Evolutionary conservation across 768 basidiomycete species (phyloP).

Genomic region (Tricholoma saponaceum): DNA sequence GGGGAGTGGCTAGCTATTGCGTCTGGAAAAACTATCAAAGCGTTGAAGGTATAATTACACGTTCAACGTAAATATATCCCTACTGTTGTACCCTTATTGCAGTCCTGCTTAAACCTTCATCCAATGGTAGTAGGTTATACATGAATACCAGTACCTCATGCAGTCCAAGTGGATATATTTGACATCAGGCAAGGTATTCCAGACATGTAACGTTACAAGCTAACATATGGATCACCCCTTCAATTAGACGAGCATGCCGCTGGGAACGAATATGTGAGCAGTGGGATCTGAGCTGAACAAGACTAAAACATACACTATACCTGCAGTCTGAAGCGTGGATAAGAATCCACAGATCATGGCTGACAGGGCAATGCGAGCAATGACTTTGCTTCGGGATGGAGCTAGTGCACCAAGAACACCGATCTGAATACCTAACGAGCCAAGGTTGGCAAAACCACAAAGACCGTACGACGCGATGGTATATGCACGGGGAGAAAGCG

Average conservation of each 20-base stretch:
- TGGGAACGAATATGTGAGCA: constrained; percentile 4
- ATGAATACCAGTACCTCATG: neutral
- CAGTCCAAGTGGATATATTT: neutral
- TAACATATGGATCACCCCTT: neutral
- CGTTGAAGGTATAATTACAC: constrained; percentile 61
- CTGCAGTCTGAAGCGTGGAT: constrained; percentile 32
- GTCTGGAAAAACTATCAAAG: constrained; percentile 77
- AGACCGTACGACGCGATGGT: constrained; percentile 85
- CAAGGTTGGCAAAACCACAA: constrained; percentile 88
- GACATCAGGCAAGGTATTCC: neutral
- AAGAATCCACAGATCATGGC: constrained; percentile 32
- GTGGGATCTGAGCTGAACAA: neutral
- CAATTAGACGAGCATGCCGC: constrained; percentile 19
- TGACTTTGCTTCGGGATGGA: constrained; percentile 58
- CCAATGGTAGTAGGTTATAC: neutral
- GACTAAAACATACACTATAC: constrained; percentile 22
- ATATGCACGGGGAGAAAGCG: constrained; percentile 69
- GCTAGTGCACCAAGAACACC: constrained; percentile 44
- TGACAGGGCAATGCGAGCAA: constrained; percentile 64
- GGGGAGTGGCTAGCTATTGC: constrained; percentile 89
- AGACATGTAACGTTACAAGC: neutral
- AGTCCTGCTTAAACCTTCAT: neutral
- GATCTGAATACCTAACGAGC: constrained; percentile 80
- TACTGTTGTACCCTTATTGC: neutral
- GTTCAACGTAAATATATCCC: neutral